Conservation (phyloP, 306 rosid species). For the Elaeagnus macrophylla region DNA sequence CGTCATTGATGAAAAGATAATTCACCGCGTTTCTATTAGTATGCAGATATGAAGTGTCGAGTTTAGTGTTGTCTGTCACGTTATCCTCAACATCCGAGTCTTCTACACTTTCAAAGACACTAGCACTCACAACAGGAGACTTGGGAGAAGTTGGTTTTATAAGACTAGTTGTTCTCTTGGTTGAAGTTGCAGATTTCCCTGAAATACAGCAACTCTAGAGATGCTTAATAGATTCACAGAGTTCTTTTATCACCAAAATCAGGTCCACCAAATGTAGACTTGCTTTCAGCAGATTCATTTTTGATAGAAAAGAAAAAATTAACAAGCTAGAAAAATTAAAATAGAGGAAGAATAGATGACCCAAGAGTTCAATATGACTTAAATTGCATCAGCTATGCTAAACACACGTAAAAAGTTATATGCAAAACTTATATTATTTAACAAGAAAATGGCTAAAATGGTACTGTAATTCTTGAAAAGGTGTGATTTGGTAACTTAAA, state of each 20-base stretch:
- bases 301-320: no score
- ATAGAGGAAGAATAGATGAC: no score
- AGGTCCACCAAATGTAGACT: background rate
- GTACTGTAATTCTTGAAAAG: no score
- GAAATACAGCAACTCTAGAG: conserved; percentile 20
- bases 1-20: background rate
- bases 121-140: conserved; percentile 91
- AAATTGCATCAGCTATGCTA: no score
- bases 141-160: conserved; percentile 67
- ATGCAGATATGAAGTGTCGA: conserved; percentile 47
- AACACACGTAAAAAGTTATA: no score
- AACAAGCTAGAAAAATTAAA: no score
- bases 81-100: conserved; percentile 85
- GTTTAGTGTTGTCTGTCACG: conserved; percentile 34
- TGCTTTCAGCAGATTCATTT: no score
- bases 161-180: conserved; percentile 38
- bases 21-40: conserved; percentile 73
- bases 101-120: conserved; percentile 84
- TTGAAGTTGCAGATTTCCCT: conserved; percentile 53
- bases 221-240: background rate
- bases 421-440: no score
- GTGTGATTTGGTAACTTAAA: no score
- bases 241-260: background rate
- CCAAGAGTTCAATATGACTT: no score
- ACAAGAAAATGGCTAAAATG: no score